These are phyloP conservation scores for Geranium brycei DNA, from an alignment of 345 rosid species.

Conservation along the genomic window DNA sequence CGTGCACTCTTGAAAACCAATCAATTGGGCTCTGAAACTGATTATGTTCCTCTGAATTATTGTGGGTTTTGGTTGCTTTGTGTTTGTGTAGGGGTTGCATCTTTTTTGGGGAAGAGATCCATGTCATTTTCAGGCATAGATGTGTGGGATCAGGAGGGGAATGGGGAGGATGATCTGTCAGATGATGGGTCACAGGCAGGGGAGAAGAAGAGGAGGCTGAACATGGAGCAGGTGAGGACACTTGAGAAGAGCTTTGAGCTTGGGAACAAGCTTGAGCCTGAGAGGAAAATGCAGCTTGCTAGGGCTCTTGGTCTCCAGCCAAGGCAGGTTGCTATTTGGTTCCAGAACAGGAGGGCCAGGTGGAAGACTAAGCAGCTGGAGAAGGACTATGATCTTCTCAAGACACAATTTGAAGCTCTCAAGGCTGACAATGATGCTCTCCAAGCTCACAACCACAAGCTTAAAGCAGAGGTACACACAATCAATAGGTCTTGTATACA, in stretches of 20 bases:
- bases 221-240: slow-evolving; percentile 83
- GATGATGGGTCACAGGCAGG: slow-evolving; percentile 93
- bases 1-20: not conserved
- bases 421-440: slow-evolving; percentile 76
- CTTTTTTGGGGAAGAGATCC: slow-evolving; percentile 75
- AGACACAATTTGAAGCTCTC: slow-evolving; percentile 57
- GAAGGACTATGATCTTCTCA: slow-evolving; percentile 83
- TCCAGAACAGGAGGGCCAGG: slow-evolving; percentile 90
- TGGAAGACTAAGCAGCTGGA: slow-evolving; percentile 98
- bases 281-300: slow-evolving; percentile 95
- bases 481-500: no score
- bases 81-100: slow-evolving; percentile 47
- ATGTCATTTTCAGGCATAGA: slow-evolving; percentile 56
- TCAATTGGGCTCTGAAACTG: no score
- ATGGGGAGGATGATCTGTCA: slow-evolving; percentile 60
- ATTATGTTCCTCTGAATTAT: no score
- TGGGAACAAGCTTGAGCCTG: slow-evolving; percentile 96
- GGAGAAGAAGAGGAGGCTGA: slow-evolving; percentile 91
- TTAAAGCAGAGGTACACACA: slow-evolving; percentile 57
- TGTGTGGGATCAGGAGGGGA: slow-evolving; percentile 33
- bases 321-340: slow-evolving; percentile 96
- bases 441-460: slow-evolving; percentile 73
- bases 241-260: slow-evolving; percentile 90
- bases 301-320: slow-evolving; percentile 90
- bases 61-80: not conserved